A percentile compares a stretch with the other conserved stretches of the same genome.
Conservation (phyloP, 202 grass and related monocot species). For the Eragrostis tef region DNA sequence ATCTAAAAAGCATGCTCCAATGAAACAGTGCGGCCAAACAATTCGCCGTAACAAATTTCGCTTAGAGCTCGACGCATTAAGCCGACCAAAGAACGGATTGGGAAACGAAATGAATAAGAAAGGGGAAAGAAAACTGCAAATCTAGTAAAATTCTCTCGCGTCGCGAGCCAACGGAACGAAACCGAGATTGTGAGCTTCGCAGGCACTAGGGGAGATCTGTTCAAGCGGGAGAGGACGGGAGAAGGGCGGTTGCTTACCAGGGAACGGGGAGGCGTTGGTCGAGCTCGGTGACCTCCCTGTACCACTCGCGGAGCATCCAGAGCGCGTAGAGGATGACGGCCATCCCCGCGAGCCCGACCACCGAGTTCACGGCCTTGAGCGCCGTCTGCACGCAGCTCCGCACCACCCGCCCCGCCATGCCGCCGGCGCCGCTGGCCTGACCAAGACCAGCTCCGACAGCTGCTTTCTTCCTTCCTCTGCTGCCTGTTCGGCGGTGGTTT, state of each 20-base stretch:
- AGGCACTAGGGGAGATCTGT: slow-evolving; percentile 17
- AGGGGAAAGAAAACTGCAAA: slow-evolving; percentile 4
- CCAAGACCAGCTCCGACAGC: slow-evolving; percentile 13
- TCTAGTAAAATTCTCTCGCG: not conserved
- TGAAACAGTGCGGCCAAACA: slow-evolving; percentile 9
- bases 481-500: not conserved
- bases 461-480: not conserved
- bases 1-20: not conserved
- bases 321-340: slow-evolving; percentile 97
- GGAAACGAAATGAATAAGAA: not conserved
- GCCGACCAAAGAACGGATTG: not conserved
- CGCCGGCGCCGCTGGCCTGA: slow-evolving; percentile 6
- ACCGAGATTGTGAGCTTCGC: not conserved
- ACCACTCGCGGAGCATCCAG: slow-evolving; percentile 91
- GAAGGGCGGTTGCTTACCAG: slow-evolving; percentile 54
- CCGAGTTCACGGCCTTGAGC: slow-evolving; percentile 86
- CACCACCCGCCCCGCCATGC: slow-evolving; percentile 61
- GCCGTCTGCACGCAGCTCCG: slow-evolving; percentile 76
- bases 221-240: not conserved
- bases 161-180: no score
- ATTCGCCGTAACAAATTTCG: not conserved
- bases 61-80: not conserved
- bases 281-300: slow-evolving; percentile 37
- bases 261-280: slow-evolving; percentile 44
- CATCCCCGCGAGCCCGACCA: slow-evolving; percentile 84